Conservation (phyloP, 148 eudicot genomes). For the Tetragonia tetragonoides region DNA sequence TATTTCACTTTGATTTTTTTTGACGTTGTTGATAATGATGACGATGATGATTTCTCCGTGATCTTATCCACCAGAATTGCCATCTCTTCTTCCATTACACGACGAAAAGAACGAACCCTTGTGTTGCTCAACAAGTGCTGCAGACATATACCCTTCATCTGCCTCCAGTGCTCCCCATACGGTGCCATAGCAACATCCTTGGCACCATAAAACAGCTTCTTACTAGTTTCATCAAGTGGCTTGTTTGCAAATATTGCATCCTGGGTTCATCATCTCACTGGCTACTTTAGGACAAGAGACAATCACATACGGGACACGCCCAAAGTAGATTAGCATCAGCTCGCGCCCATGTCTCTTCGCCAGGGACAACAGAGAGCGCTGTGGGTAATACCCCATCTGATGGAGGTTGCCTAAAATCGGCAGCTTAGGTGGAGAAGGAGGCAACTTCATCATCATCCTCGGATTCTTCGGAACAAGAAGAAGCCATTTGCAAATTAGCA, state of each 20-base stretch:
- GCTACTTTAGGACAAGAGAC: slow-evolving; percentile 48
- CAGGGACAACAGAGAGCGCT: slow-evolving; percentile 30
- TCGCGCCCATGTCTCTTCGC: slow-evolving; percentile 29
- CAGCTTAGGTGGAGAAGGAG: no score
- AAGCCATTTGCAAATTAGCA: slow-evolving; percentile 21
- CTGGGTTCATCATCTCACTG: slow-evolving; percentile 44
- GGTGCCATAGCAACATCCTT: slow-evolving; percentile 30
- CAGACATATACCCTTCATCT: slow-evolving; percentile 38
- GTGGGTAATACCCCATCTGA: slow-evolving; percentile 24
- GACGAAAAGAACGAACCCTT: slow-evolving; percentile 38
- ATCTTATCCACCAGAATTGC: slow-evolving; percentile 35
- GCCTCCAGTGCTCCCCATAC: slow-evolving; percentile 55
- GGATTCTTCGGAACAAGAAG: no score
- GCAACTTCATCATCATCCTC: slow-evolving; percentile 13
- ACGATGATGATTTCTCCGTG: no score
- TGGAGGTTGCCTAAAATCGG: slow-evolving; percentile 43
- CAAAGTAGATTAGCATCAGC: slow-evolving; percentile 31
- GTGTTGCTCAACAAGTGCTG: slow-evolving; percentile 41
- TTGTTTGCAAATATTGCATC: slow-evolving; percentile 38
- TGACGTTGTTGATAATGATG: background rate
- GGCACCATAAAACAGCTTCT: slow-evolving; percentile 27
- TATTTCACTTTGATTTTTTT: slow-evolving; percentile 40
- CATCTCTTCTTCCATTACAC: slow-evolving; percentile 39
- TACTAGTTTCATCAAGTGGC: slow-evolving; percentile 24
- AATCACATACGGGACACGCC: slow-evolving; percentile 26